These are phyloP conservation scores for Globisporangium heterothallicum DNA, from an alignment of 352 stramenopile genomes.

Conservation along the genomic window DNA sequence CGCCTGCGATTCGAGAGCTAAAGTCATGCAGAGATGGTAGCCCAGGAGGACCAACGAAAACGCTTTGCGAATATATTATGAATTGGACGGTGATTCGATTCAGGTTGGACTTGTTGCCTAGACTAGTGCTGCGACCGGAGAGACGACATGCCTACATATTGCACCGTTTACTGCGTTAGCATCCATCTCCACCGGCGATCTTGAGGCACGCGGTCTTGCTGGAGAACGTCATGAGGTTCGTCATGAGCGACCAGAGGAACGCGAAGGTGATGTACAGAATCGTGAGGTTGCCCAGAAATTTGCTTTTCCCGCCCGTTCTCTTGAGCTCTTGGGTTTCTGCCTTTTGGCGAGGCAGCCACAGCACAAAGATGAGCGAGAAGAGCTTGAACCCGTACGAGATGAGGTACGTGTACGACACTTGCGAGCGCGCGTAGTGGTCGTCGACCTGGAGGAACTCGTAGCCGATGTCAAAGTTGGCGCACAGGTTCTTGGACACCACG, in stretches of 20 bases:
- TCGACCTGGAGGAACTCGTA: conserved; percentile 22
- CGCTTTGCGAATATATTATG: too few species aligned
- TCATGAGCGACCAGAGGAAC: conserved; percentile 44
- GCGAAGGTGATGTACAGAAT: conserved; percentile 33
- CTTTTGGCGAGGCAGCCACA: conserved; percentile 38
- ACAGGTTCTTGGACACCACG: conserved; percentile 45
- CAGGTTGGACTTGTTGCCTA: too few species aligned
- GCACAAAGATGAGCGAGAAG: conserved; percentile 27
- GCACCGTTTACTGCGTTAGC: conserved; percentile 7
- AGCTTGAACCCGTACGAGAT: conserved; percentile 38
- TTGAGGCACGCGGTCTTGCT: conserved; percentile 27
- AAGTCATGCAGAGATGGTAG: too few species aligned
- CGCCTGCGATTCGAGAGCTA: conserved; percentile 3
- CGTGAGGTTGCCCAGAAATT: conserved; percentile 29
- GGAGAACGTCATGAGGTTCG: conserved; percentile 46
- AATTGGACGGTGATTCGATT: too few species aligned
- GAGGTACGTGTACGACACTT: conserved; percentile 35
- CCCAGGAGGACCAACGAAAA: too few species aligned
- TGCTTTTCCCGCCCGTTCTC: conserved; percentile 25
- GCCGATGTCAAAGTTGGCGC: conserved; percentile 34
- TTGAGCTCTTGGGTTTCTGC: conserved; percentile 37
- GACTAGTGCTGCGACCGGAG: too few species aligned
- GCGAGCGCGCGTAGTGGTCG: conserved; percentile 20
- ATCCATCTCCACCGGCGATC: conserved; percentile 34
- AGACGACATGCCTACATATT: not conserved